Base-by-base conservation (phyloP, 1,284 basidiomycete species). In the Apiotrichum akiyoshidainum region DNA sequence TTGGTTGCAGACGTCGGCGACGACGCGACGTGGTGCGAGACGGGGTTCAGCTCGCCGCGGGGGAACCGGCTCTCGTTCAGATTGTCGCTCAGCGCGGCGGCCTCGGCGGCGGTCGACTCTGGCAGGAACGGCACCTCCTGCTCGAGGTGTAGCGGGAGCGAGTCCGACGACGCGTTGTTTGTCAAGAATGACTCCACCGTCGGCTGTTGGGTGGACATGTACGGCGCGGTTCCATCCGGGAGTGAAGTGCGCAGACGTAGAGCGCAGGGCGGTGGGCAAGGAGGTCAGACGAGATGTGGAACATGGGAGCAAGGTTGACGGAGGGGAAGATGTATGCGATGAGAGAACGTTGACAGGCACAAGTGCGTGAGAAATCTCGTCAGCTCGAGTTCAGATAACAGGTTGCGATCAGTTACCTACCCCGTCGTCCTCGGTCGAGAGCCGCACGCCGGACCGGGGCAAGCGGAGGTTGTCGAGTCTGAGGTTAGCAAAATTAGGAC, bases 131-230 rank as follows among this genome's bases (percentile, higher is more conserved):
- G 58, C 16, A 65, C 52, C 48, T 62, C 60, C 13, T 40, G 34
- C 8, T 45, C 52, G 3, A 67, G 64, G 34, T 66, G 67, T 13
- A 57, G 49, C 2, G 72, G 72, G 4, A 74, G 64, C 17, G 71
- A 72, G 52, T 74, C 72, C 47, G 70, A 68, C 26, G 70, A 72
- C 8, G 64, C 64, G 61, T 72, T 72, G 57, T 72, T 70, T 40
- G 64, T 55, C 40, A 71, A 68, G 63, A 73, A 74, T 11, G 65
- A 59, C 22, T 70, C 62, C 26, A 67, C 59, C 8, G 72, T 61
- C 6, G 72, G 72, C 72, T 74, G 48, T 5, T 10, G 40, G 41
- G 8, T 16, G 49, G 16, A 42, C 26, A 31, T 31, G 26, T 7
- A 31, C 26, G 7, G 26, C 26, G 41, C n/a, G 41, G 41, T 13